Evolutionary conservation across 139 green algal species (phyloP).

Genomic region (Deuterostichococcus epilithicus): DNA sequence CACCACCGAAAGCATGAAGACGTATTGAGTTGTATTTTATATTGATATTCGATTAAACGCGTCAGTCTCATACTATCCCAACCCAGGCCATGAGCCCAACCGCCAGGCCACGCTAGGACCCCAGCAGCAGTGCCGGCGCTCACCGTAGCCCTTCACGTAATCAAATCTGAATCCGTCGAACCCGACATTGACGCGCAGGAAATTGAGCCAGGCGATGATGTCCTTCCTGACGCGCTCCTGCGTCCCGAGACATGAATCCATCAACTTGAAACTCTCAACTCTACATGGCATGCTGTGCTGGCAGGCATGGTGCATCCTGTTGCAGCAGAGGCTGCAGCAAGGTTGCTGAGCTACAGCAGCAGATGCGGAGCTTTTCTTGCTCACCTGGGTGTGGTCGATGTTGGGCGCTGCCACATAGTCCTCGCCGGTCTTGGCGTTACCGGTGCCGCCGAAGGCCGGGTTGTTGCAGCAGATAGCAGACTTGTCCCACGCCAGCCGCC

Average conservation of each 20-base stretch:
- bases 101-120: too few species aligned
- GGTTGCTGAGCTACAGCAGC: neutral
- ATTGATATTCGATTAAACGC: too few species aligned
- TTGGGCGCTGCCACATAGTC: constrained; percentile 92
- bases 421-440: constrained; percentile 72
- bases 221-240: constrained; percentile 75
- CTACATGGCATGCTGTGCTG: too few species aligned
- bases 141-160: constrained; percentile 80
- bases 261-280: neutral
- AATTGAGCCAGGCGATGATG: constrained; percentile 83
- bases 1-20: neutral
- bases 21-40: neutral
- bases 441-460: constrained; percentile 75
- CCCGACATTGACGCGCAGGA: constrained; percentile 79
- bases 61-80: neutral
- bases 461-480: constrained; percentile 82
- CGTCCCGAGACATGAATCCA: neutral
- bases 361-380: neutral
- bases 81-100: neutral
- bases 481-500: constrained; percentile 85
- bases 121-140: neutral
- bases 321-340: neutral
- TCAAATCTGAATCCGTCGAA: constrained; percentile 96
- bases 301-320: too few species aligned
- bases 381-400: constrained; percentile 82